These are phyloP conservation scores for Aspergillus carlsbadensis DNA, from an alignment of 495 filamentous ascomycete species.

Conservation along the genomic window DNA sequence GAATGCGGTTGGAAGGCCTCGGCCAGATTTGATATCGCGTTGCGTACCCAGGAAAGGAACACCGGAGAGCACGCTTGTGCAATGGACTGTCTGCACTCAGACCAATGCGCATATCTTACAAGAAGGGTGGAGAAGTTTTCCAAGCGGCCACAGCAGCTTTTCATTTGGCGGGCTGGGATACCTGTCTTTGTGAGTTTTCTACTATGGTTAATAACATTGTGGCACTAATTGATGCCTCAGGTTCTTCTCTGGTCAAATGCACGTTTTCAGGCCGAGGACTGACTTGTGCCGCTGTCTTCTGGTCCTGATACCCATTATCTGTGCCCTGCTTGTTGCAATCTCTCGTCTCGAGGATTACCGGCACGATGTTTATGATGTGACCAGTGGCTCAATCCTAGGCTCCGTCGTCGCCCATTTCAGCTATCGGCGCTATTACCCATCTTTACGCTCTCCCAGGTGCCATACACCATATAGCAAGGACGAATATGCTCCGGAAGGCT, in stretches of 20 bases:
- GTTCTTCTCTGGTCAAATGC: constrained; percentile 76
- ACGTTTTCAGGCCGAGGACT: constrained; percentile 71
- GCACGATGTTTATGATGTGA: constrained; percentile 94
- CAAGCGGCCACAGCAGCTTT: constrained; percentile 84
- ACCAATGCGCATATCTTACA: constrained; percentile 73
- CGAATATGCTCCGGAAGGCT: constrained; percentile 37
- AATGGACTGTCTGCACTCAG: constrained; percentile 78
- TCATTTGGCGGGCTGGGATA: constrained; percentile 86
- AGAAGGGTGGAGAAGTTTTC: constrained; percentile 93
- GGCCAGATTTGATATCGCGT: constrained; percentile 86
- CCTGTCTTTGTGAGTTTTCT: constrained; percentile 55
- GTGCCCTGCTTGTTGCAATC: constrained; percentile 83
- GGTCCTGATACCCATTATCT: constrained; percentile 64
- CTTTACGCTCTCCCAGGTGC: constrained; percentile 47
- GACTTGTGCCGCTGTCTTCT: constrained; percentile 65
- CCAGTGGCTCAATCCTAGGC: constrained; percentile 70
- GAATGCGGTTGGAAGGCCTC: constrained; percentile 84
- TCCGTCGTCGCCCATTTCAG: constrained; percentile 74
- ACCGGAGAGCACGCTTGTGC: constrained; percentile 64
- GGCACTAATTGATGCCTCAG: constrained; percentile 24
- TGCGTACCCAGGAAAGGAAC: constrained; percentile 72
- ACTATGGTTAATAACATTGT: not conserved
- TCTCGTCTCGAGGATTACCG: constrained; percentile 92
- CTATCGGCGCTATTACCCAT: constrained; percentile 70
- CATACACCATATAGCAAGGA: constrained; percentile 54